Percentiles rank a stretch among this genome's conserved stretches.
These are phyloP conservation scores for Coprinopsis strossmayeri DNA, from an alignment of 768 basidiomycete species.

Conservation along the genomic window DNA sequence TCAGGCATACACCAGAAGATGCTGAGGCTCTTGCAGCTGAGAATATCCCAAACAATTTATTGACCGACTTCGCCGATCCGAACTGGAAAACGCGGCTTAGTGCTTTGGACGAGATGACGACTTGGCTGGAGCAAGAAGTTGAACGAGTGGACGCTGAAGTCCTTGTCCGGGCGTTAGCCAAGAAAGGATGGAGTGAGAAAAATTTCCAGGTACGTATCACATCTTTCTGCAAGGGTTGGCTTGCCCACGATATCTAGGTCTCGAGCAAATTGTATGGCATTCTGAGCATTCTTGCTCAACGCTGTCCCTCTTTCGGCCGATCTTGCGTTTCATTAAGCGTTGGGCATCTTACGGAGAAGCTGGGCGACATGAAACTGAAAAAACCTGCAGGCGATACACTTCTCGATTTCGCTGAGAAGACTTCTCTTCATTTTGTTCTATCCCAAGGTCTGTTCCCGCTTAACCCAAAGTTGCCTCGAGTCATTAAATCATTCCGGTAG, in stretches of 20 bases:
- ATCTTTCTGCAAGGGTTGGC: background rate
- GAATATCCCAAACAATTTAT: conserved; percentile 61
- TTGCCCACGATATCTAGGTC: conserved; percentile 46
- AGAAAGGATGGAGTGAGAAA: conserved; percentile 97
- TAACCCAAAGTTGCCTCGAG: conserved; percentile 5
- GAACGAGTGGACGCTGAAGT: conserved; percentile 80
- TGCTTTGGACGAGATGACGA: conserved; percentile 77
- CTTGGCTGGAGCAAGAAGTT: conserved; percentile 71
- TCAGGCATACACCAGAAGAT: conserved; percentile 86
- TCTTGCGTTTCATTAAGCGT: conserved; percentile 80
- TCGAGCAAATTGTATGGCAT: conserved; percentile 84
- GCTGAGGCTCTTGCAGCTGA: conserved; percentile 76
- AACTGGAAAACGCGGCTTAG: conserved; percentile 93
- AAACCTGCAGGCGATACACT: conserved; percentile 91
- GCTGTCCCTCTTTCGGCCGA: conserved; percentile 77
- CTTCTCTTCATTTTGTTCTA: conserved; percentile 90
- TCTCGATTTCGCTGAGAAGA: conserved; percentile 81
- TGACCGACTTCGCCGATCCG: conserved; percentile 71
- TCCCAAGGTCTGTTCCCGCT: conserved; percentile 61
- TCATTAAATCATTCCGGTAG: conserved; percentile 31
- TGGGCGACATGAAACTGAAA: conserved; percentile 95
- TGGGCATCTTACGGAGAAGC: conserved; percentile 82
- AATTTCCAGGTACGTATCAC: conserved; percentile 78
- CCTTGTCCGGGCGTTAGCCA: conserved; percentile 77
- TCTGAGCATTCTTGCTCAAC: conserved; percentile 64